Evolutionary conservation across 1,284 basidiomycete species (phyloP).

Genomic region (Apiotrichum sp.): DNA sequence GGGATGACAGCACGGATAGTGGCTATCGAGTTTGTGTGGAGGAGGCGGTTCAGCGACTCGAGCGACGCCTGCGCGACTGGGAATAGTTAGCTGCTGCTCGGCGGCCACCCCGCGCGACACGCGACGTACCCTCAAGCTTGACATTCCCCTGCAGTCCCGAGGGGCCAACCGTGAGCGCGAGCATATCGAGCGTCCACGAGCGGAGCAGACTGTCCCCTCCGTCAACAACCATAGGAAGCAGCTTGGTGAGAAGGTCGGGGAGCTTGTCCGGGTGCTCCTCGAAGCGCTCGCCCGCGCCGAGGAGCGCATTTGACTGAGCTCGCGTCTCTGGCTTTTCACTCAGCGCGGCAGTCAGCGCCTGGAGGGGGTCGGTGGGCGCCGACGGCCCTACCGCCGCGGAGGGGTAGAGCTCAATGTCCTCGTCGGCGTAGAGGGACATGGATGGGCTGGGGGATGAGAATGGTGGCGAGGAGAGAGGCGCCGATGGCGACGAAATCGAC

Average conservation of each 20-base stretch:
- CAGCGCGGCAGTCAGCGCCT: slow-evolving; percentile 69
- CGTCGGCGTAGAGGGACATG: slow-evolving; percentile 46
- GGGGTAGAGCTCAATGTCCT: slow-evolving; percentile 29
- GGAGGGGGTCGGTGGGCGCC: slow-evolving; percentile 59
- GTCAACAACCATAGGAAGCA: slow-evolving; percentile 66
- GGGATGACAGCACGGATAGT: slow-evolving; percentile 78
- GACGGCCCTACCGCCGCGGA: slow-evolving; percentile 12
- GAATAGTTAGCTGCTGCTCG: neutral
- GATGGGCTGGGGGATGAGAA: no score
- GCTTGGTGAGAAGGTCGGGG: slow-evolving; percentile 68
- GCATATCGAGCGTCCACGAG: slow-evolving; percentile 79
- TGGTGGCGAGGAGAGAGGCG: no score
- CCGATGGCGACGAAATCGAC: no score
- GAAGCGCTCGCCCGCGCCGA: slow-evolving; percentile 51
- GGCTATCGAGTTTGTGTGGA: slow-evolving; percentile 61
- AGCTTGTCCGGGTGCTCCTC: slow-evolving; percentile 73
- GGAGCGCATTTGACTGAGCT: slow-evolving; percentile 73
- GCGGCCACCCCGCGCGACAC: no score
- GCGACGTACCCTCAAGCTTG: slow-evolving; percentile 70
- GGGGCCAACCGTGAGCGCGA: slow-evolving; percentile 76
- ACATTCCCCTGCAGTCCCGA: slow-evolving; percentile 64
- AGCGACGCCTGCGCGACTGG: slow-evolving; percentile 71
- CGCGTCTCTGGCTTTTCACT: slow-evolving; percentile 69
- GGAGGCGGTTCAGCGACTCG: slow-evolving; percentile 63
- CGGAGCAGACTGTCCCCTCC: slow-evolving; percentile 74